phyloP scores from a whole-genome alignment of 2,329 filamentous ascomycete species.

The Trichoderma semiorbis region DNA sequence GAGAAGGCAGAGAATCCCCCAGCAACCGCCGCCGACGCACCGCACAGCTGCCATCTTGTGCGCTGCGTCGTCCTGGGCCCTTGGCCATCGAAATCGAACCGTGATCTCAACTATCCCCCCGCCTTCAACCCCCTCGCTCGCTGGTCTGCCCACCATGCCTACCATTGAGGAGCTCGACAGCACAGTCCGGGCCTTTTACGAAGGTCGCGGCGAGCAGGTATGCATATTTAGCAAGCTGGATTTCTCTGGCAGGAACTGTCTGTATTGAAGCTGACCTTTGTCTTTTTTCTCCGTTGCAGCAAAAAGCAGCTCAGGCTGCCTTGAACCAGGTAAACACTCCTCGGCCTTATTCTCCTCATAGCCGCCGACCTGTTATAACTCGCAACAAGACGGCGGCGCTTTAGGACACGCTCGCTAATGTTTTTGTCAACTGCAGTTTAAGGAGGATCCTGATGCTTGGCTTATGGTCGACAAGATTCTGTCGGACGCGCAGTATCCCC shows the following conservation, averaged over 20 bases:
- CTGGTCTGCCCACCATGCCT: slow-evolving; percentile 50
- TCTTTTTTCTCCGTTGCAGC: slow-evolving; percentile 53
- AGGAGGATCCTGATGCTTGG: slow-evolving; percentile 98
- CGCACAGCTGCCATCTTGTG: slow-evolving; percentile 25
- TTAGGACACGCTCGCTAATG: not conserved
- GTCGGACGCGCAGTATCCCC: slow-evolving; percentile 84
- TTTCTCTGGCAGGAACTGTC: not conserved
- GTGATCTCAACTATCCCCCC: slow-evolving; percentile 27
- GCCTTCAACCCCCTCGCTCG: slow-evolving; percentile 23
- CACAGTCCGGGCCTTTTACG: slow-evolving; percentile 95
- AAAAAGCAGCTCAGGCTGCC: slow-evolving; percentile 92
- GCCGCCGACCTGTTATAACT: not conserved
- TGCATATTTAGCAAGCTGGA: slow-evolving; percentile 32
- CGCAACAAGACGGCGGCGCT: not conserved
- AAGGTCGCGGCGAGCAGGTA: slow-evolving; percentile 91
- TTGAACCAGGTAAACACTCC: slow-evolving; percentile 74
- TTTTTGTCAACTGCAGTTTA: slow-evolving; percentile 66
- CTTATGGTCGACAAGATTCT: slow-evolving; percentile 96
- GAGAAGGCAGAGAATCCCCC: not conserved
- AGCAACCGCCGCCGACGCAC: slow-evolving; percentile 21
- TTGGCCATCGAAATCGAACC: slow-evolving; percentile 23
- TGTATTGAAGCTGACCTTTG: slow-evolving; percentile 35
- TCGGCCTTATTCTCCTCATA: not conserved
- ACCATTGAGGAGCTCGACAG: slow-evolving; percentile 92
- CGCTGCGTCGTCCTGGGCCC: slow-evolving; percentile 26